A percentile compares a stretch with the other conserved stretches of the same genome.
These are phyloP conservation scores for Plantago major DNA, from an alignment of 257 asterid genomes.

Conservation along the genomic window DNA sequence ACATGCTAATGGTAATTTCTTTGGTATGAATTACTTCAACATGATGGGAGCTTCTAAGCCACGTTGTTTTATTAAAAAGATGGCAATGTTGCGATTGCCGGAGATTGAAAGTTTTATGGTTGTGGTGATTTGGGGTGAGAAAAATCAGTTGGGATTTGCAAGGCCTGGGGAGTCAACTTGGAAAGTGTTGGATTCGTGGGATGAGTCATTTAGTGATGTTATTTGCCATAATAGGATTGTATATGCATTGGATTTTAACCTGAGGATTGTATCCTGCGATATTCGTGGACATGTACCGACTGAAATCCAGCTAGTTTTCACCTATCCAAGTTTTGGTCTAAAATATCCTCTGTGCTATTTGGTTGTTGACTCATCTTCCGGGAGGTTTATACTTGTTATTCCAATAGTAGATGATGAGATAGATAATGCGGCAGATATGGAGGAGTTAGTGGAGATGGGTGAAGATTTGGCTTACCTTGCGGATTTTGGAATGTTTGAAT, in stretches of 20 bases:
- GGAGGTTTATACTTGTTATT: background rate
- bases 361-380: background rate
- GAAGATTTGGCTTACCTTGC: background rate
- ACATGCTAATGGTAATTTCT: background rate
- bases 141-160: slow-evolving; percentile 5
- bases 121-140: slow-evolving; percentile 9
- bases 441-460: too few relatives aligned
- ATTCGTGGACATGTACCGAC: background rate
- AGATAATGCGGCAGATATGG: background rate
- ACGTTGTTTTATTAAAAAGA: slow-evolving; percentile 2
- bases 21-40: background rate
- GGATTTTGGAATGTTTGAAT: background rate
- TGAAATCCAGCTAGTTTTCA: background rate
- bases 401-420: background rate
- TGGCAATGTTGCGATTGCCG: background rate
- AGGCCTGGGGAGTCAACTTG: slow-evolving; percentile 5
- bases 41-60: background rate
- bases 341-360: background rate
- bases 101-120: background rate
- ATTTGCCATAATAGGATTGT: slow-evolving; percentile 1
- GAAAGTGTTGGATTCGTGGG: slow-evolving; percentile 1
- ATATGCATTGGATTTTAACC: background rate
- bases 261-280: background rate
- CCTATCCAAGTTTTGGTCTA: background rate
- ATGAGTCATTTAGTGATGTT: background rate